Evolutionary conservation across 768 basidiomycete species (phyloP), one percentile per base, ranked within the genome.

Genomic region (Podaxis sp.): DNA sequence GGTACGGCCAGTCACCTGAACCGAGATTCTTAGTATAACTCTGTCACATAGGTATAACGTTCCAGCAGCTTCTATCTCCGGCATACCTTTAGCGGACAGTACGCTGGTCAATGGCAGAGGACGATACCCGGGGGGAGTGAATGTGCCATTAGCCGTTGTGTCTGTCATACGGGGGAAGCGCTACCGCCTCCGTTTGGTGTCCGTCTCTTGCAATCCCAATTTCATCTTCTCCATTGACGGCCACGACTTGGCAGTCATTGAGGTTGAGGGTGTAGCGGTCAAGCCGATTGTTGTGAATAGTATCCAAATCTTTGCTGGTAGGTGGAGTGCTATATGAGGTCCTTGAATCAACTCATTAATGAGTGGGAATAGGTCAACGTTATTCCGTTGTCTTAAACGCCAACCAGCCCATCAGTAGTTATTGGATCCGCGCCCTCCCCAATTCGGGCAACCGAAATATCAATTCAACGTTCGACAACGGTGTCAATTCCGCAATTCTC

Each of bases 221-320:
- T 78, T 74, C 65, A 66, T 65, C 2, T 79, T 84, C 73, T 78
- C 76, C 5, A 82, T 84, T 63, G 80, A 82, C 46, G 68, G 70
- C 3, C 83, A 84, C 66, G 68, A 68, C 10, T 66, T 84, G 62
- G 68, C 65, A 28, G 73, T 82, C 56, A 78, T 77, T 44, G 75
- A 75, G 65, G 73, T 70, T 2, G 80, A 78, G 26, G 76, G 76
- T 13, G 64, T 66, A 33, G 68, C 70, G 28, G 68, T 66, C 2
- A 40, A 62, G 22, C 71, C 68, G 13, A 11, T 67, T 12, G 55
- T 52, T 12, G 78, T 81, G 3, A 78, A 80, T 54, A 74, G 72
- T 22, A 54, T 66, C 11, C 62, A 64, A 11, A 66, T 66, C 20
- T 64, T 66, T 17, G 63, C 60, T 7, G 53, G 61, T 53, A 53